Conservation (phyloP, 768 basidiomycete species). For the Termitomyces sp. region DNA sequence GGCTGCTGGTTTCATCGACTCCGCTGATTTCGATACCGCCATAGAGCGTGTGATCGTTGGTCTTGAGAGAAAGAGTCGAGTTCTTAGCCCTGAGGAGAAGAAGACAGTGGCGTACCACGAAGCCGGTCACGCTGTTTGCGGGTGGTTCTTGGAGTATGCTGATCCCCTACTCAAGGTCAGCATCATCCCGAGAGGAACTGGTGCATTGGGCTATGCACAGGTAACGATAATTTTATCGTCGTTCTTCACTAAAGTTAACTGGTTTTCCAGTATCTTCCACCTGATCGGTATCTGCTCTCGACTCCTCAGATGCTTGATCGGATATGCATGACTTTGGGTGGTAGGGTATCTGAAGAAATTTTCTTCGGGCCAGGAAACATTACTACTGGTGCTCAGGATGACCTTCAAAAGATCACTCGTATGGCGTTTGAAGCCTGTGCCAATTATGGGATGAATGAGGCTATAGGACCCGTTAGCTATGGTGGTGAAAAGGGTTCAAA, state of each 20-base stretch:
- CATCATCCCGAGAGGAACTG: constrained; percentile 96
- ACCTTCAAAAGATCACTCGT: constrained; percentile 94
- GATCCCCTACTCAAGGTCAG: constrained; percentile 96
- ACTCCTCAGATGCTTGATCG: constrained; percentile 93
- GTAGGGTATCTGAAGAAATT: constrained; percentile 97
- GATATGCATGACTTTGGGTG: constrained; percentile 98
- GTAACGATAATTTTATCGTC: constrained; percentile 33
- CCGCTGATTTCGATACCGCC: constrained; percentile 91
- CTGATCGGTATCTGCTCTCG: constrained; percentile 93
- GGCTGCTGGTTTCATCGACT: constrained; percentile 70
- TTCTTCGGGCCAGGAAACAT: constrained; percentile 92
- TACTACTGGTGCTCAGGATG: constrained; percentile 97
- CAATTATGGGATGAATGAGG: constrained; percentile 95
- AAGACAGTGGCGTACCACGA: constrained; percentile 98
- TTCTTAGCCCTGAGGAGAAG: constrained; percentile 94
- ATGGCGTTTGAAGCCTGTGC: constrained; percentile 97
- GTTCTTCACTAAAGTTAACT: constrained; percentile 7
- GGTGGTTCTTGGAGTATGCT: constrained; percentile 98
- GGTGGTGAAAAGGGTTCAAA: constrained; percentile 82
- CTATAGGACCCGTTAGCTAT: constrained; percentile 95
- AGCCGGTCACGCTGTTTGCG: constrained; percentile 97
- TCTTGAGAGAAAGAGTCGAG: constrained; percentile 91
- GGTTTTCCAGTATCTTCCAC: constrained; percentile 76
- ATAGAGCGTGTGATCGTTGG: constrained; percentile 99
- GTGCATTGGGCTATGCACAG: constrained; percentile 95